These are phyloP conservation scores for Aspergillus latus DNA, from an alignment of 2,329 filamentous ascomycete genomes.

Conservation along the genomic window DNA sequence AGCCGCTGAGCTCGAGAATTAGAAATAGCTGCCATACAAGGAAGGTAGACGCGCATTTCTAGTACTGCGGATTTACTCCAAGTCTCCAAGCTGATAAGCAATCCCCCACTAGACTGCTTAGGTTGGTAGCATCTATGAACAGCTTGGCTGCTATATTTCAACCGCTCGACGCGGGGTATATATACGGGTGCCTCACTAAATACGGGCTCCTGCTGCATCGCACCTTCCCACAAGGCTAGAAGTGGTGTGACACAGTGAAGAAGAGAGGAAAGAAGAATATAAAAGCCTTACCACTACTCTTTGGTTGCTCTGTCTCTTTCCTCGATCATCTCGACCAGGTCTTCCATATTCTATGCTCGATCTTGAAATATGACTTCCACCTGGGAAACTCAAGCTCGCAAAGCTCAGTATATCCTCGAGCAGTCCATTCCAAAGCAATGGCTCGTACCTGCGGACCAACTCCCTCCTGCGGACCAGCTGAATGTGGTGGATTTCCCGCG, in stretches of 20 bases:
- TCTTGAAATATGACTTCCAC: conserved; percentile 22
- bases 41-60: not conserved
- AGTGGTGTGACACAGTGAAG: not conserved
- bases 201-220: not conserved
- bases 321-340: not conserved
- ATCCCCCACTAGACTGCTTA: not conserved
- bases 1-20: not conserved
- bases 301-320: not conserved
- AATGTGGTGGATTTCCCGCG: conserved; percentile 35
- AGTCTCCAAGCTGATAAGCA: conserved; percentile 5
- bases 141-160: not conserved
- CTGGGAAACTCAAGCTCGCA: conserved; percentile 36
- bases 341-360: not conserved
- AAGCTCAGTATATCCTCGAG: conserved; percentile 34
- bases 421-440: conserved; percentile 39
- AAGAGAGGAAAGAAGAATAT: not conserved
- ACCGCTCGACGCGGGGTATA: not conserved
- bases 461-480: conserved; percentile 30
- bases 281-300: not conserved
- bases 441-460: conserved; percentile 29
- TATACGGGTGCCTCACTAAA: not conserved
- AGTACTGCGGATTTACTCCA: not conserved
- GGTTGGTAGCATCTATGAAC: not conserved
- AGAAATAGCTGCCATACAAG: not conserved
- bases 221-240: not conserved